These are phyloP conservation scores for Agastache rugosa DNA, from an alignment of 257 asterid genomes.

Conservation along the genomic window DNA sequence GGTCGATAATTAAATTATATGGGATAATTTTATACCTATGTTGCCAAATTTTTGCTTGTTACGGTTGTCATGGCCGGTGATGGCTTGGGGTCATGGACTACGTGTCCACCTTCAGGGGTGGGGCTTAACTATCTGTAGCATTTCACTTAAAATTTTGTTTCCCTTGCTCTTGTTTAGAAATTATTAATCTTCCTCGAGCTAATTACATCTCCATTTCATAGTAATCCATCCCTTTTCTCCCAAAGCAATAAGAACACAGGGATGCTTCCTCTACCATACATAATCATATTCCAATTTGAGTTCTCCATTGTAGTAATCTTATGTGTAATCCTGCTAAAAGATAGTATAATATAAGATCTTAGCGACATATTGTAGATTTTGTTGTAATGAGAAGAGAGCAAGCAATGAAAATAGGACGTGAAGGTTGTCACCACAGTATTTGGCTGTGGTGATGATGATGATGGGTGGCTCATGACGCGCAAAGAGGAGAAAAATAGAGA, in stretches of 20 bases:
- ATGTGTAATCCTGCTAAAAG: background rate
- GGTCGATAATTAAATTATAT: background rate
- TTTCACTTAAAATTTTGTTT: background rate
- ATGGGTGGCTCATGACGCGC: background rate
- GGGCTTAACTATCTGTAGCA: background rate
- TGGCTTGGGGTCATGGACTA: background rate
- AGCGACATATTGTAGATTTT: background rate
- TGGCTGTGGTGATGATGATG: background rate
- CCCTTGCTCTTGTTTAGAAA: background rate
- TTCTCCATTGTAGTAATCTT: background rate
- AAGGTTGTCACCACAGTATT: background rate
- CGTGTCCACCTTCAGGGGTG: background rate
- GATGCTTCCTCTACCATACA: constrained; percentile 7
- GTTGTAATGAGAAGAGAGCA: background rate
- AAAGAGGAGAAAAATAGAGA: background rate
- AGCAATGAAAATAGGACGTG: background rate
- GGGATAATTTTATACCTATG: background rate
- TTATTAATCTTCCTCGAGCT: background rate
- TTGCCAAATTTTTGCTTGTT: background rate
- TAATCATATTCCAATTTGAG: background rate
- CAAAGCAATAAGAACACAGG: background rate
- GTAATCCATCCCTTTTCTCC: background rate
- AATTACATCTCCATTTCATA: background rate
- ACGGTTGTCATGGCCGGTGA: background rate
- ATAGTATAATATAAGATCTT: background rate